A percentile compares a stretch with the other conserved stretches of the same genome.
Evolutionary conservation across 1,284 basidiomycete species (phyloP).

Genomic region (Leccinum olivaceoglutinosum): DNA sequence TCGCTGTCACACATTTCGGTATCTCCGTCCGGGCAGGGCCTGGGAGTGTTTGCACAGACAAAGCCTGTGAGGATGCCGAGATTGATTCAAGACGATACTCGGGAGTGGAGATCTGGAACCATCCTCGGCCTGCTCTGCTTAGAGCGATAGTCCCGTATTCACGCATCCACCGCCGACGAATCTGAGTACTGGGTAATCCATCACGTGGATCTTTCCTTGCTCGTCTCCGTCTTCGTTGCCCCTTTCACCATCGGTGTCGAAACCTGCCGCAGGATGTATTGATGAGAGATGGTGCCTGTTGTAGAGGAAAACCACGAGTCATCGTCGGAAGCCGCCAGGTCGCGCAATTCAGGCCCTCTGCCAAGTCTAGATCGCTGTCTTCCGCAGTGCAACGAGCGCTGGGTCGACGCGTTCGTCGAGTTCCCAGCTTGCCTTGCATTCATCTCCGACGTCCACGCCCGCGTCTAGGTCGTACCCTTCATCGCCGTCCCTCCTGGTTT

Average conservation of each 20-base stretch:
- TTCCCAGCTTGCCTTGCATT: slow-evolving; percentile 5
- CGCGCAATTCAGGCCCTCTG: neutral
- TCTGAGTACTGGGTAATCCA: slow-evolving; percentile 12
- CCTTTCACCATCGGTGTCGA: slow-evolving; percentile 13
- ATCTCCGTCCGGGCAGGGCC: slow-evolving; percentile 6
- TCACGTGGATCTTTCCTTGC: slow-evolving; percentile 16
- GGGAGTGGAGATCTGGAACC: neutral
- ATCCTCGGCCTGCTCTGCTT: neutral
- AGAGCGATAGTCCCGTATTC: slow-evolving; percentile 5
- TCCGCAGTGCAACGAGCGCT: slow-evolving; percentile 7
- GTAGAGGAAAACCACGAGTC: neutral
- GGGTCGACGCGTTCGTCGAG: slow-evolving; percentile 10
- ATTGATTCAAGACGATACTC: no score
- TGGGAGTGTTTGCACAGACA: neutral
- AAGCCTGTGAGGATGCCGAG: neutral
- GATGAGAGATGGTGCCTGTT: neutral
- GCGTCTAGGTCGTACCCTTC: slow-evolving; percentile 5
- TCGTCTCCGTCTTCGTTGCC: slow-evolving; percentile 21
- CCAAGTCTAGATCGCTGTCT: slow-evolving; percentile 17
- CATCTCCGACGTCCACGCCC: slow-evolving; percentile 10
- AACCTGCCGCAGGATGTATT: neutral
- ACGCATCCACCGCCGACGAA: slow-evolving; percentile 8
- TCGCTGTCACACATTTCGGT: neutral
- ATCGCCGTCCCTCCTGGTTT: neutral
- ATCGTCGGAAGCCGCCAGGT: neutral